phyloP scores from a whole-genome alignment of 768 basidiomycete species.

The Hebeloma cylindrosporum region DNA sequence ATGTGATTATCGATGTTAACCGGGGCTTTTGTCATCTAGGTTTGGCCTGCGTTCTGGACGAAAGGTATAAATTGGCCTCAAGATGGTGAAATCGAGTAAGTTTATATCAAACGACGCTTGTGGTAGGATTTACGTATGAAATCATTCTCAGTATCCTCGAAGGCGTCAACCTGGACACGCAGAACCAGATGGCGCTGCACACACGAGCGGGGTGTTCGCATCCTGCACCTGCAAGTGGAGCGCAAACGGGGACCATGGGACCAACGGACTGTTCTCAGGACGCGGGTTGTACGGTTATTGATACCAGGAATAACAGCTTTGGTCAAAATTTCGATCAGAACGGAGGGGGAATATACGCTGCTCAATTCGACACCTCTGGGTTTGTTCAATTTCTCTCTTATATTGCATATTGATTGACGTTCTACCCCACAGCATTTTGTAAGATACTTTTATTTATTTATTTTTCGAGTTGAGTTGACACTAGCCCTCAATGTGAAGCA shows the following conservation, averaged over 20 bases:
- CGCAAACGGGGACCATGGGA: conserved; percentile 2
- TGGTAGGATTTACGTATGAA: neutral
- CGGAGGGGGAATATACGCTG: conserved; percentile 59
- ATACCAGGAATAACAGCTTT: conserved; percentile 42
- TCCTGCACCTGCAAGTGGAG: conserved; percentile 11
- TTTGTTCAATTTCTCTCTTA: conserved; percentile 16
- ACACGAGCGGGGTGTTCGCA: conserved; percentile 38
- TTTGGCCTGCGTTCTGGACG: conserved; percentile 49
- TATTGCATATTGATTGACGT: neutral
- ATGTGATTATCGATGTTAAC: neutral
- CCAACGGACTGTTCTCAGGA: conserved; percentile 27
- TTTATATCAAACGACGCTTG: neutral
- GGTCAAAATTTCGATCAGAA: conserved; percentile 46
- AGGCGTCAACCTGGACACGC: conserved; percentile 47
- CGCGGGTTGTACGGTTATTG: conserved; percentile 43
- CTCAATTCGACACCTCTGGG: conserved; percentile 61
- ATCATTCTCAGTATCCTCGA: conserved; percentile 45
- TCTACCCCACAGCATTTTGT: conserved; percentile 10
- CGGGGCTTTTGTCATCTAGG: conserved; percentile 22
- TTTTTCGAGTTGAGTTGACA: neutral
- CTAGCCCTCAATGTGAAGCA: conserved; percentile 14
- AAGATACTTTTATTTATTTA: neutral
- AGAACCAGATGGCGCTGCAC: conserved; percentile 59
- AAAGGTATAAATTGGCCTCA: conserved; percentile 42
- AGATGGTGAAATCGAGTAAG: conserved; percentile 42